Evolutionary conservation across 2,329 filamentous ascomycete species (phyloP), one percentile per base, ranked within the genome.

Genomic region (Sphaerulina populicola): DNA sequence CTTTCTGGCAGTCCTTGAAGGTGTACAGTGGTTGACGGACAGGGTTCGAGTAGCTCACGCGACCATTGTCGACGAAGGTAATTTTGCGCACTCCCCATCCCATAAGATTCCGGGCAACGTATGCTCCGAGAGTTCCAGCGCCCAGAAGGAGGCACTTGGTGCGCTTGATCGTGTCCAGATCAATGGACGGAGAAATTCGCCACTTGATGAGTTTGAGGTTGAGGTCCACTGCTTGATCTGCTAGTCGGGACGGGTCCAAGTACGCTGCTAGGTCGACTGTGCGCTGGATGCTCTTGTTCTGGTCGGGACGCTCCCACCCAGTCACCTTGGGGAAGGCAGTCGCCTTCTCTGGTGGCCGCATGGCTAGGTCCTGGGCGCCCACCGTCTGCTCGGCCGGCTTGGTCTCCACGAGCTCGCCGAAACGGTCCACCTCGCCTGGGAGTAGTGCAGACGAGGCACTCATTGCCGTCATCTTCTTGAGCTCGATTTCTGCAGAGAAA

Each of bases 131-230:
- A 0, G 93, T 98, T 11, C 93, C 93, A 0, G 93, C 89, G 4
- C 93, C 93, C 1, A 98, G 80, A 2, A 98, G 74, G 12, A 98
- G 77, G 65, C 93, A 98, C 64, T 83, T 94, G 3, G 88, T 91
- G 51, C 84, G 79, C 65, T 95, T 96, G 66, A 97, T 90, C 29
- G 80, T 79, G 29, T 96, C 89, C 8, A 98, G 79, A 65, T 97
- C 79, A 37, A 98, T 78, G 45, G 83, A 83, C 0, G 93, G 93
- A 6, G 89, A 88, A 62, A 98, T 88, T 36, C 93, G 83, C 93
- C 93, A 98, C 72, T 96, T 98, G 83, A 98, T 98, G 52, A 98
- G 77, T 71, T 97, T 97, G 54, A 97, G 76, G 64, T 98, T 98
- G 52, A 98, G 77, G 64, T 98, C 93, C 8, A 97, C 91, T 0